phyloP scores from a whole-genome alignment of 139 green algal genomes.

The Coelastrella sp. region DNA sequence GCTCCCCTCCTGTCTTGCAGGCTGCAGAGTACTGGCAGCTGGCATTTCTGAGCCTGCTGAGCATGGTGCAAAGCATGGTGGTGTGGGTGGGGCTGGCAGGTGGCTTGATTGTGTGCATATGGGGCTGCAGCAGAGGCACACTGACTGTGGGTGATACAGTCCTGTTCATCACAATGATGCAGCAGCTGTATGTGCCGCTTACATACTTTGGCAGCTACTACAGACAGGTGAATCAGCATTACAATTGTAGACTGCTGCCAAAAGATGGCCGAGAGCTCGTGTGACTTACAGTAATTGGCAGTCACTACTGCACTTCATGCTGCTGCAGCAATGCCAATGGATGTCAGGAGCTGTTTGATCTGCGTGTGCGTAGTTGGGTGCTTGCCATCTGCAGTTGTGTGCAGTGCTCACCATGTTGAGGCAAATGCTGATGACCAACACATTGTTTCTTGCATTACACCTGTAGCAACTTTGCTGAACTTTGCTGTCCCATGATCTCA shows the following conservation, averaged over 20 bases:
- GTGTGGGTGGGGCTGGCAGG: slow-evolving; percentile 64
- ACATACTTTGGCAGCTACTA: slow-evolving; percentile 92
- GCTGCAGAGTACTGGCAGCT: slow-evolving; percentile 71
- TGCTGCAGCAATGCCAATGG: neutral
- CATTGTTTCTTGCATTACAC: too few species aligned
- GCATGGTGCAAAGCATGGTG: slow-evolving; percentile 54
- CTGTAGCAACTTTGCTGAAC: too few species aligned
- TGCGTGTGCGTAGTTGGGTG: too few species aligned
- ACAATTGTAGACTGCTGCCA: neutral
- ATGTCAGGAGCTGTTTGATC: neutral
- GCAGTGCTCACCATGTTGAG: too few species aligned
- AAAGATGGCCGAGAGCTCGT: neutral
- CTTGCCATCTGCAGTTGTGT: too few species aligned
- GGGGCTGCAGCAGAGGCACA: slow-evolving; percentile 55
- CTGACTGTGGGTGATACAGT: slow-evolving; percentile 90
- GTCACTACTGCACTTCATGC: too few species aligned
- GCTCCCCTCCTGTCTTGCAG: slow-evolving; percentile 14
- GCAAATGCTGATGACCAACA: neutral
- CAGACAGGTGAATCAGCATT: slow-evolving; percentile 52
- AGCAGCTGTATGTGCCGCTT: slow-evolving; percentile 91
- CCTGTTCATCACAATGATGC: slow-evolving; percentile 90
- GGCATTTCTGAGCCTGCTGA: slow-evolving; percentile 55
- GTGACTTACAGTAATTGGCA: neutral
- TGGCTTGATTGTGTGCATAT: slow-evolving; percentile 77
- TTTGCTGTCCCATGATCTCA: neutral